Evolutionary conservation across 2,329 filamentous ascomycete genomes (phyloP), one percentile per base, ranked within the genome.

Genomic region (Neonectria hederae): DNA sequence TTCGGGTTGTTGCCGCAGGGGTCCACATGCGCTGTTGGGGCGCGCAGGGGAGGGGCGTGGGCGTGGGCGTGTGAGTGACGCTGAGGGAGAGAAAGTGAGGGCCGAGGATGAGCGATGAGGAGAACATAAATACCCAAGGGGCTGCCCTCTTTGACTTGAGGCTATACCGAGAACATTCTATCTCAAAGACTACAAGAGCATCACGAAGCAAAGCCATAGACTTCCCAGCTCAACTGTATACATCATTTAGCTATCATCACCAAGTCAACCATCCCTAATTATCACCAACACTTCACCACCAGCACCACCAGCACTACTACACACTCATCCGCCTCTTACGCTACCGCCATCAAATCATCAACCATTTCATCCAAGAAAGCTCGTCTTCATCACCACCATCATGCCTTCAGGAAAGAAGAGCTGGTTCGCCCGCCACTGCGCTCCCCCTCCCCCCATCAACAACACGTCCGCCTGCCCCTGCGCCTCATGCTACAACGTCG

Each of bases 401-500:
- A 77, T 78, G 76, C 69, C 77, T 65, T 78, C 76, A 35, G 63
- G 70, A 54, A 72, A 66, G 49, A 76, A 75, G 54, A 75, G 72
- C 67, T 81, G 79, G 79, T 80, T 80, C 64, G 76, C 77, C 53
- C 78, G 79, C 65, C 79, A 81, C 75, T 80, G 78, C 66, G 72
- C 78, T 52, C 78, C 79, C 58, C 76, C 77, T 19, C 79, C 79
- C 2, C 78, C 79, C 49, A 71, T 79, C 69, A 76, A 74, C 70
- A 68, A 69, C 63, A 71, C 70, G 35, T 71, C 77, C 4, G 66
- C 73, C 21, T 81, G 79, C 59, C 78, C 78, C 56, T 81, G 79
- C 69, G 74, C 72, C 55, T 65, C 72, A 49, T 79, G 77, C 73
- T 79, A 70, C 73, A 76, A 75, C 61, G 62, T 65, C 2, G 71